Evolutionary conservation across 1,139 yeast genomes (phyloP), one percentile per base, ranked within the genome.

Genomic region (Candida tropicalis): DNA sequence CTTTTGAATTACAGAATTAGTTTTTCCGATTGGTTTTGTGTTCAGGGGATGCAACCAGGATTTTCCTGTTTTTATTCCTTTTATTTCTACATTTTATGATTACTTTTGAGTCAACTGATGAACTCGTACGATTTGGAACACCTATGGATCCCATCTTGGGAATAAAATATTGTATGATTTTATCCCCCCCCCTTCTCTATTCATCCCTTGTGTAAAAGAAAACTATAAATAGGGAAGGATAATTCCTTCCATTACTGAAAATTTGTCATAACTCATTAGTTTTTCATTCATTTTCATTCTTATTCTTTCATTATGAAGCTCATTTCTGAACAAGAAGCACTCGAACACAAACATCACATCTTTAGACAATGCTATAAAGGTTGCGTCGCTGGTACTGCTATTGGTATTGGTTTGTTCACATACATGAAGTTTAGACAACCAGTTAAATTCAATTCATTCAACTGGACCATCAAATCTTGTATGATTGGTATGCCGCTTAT

Each of bases 281-380:
- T 26, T 13, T 3, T 29, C 11, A 8, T 29, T 29, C 20, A 8
- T n/a, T 15, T 4, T n/a, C 9, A 3, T 2, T 33, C n/a, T 33
- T n/a, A 12, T 12, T 22, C n/a, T 23, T 22, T 23, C 20, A 41
- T 13, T 3, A 87, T 87, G 95, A 87, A 86, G 74, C 60, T 86
- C 49, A 71, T 84, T 35, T 66, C 84, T 18, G 70, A 77, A 47
- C 86, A 82, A 61, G 93, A 87, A 66, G 72, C 79, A 46, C 70
- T 72, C 43, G 88, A 81, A 6, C 91, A 86, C 62, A 69, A 73
- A 55, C 68, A 72, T 47, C 77, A 79, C 50, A 78, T 84, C 20
- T 57, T 77, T 16, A 50, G 57, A 9, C 93, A 90, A 59, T 90
- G 86, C 43, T 33, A 73, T 20, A 78, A 82, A 56, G 95, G 95